Evolutionary conservation across 2,329 filamentous ascomycete genomes (phyloP).

Genomic region (Leptographium procerum): DNA sequence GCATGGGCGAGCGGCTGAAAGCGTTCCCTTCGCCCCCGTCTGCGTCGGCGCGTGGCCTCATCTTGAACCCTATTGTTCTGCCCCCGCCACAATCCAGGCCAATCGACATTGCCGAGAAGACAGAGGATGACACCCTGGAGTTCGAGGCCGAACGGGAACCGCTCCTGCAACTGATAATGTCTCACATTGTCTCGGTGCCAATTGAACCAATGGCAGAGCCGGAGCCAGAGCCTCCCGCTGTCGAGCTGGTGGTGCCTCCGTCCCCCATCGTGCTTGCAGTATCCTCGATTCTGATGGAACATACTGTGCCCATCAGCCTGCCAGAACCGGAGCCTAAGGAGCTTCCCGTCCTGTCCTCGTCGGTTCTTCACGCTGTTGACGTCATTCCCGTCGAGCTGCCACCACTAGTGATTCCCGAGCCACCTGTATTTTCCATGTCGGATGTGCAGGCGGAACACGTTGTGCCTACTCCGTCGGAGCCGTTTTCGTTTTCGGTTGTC

Average conservation of each 20-base stretch:
- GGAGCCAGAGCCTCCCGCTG: constrained; percentile 3
- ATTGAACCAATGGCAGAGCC: constrained; percentile 8
- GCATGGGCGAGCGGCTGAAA: constrained; percentile 39
- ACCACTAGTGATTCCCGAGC: constrained; percentile 3
- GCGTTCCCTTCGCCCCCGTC: constrained; percentile 45
- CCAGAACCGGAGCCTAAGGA: constrained; percentile 3
- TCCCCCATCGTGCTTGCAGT: not conserved
- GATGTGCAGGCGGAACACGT: constrained; percentile 28
- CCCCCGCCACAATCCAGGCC: constrained; percentile 19
- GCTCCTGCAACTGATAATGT: constrained; percentile 1
- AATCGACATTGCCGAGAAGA: not conserved
- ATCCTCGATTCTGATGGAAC: not conserved
- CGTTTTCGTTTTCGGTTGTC: constrained; percentile 26
- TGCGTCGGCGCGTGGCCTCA: constrained; percentile 25
- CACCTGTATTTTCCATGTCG: constrained; percentile 23
- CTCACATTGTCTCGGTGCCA: constrained; percentile 6
- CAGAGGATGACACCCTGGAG: not conserved
- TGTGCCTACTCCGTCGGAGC: constrained; percentile 5
- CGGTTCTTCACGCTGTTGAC: constrained; percentile 5
- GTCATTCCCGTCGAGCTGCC: constrained; percentile 9
- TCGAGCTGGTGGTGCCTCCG: not conserved
- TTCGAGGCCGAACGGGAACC: not conserved
- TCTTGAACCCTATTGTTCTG: constrained; percentile 15
- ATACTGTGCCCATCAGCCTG: constrained; percentile 2
- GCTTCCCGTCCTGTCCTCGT: constrained; percentile 6